Base-by-base conservation (phyloP, 2,329 filamentous ascomycete genomes). In the Curvularia hawaiiensis region DNA sequence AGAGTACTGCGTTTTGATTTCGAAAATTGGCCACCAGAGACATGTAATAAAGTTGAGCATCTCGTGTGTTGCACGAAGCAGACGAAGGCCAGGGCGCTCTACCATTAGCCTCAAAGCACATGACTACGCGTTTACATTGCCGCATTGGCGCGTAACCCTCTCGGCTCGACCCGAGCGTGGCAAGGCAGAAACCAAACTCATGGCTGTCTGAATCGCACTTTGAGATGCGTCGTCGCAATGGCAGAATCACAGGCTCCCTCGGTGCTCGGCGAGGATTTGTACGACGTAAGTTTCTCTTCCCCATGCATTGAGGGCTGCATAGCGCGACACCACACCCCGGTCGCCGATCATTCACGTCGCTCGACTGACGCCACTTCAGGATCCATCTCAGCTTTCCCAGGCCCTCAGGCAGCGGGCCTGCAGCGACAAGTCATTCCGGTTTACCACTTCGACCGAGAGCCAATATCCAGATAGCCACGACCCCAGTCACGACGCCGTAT, bases 371-470 rank as follows among this genome's bases (percentile, higher is more conserved):
- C 64, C 60, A 61, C 61, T 53, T 52, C 20, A 75, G 74, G 72
- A 76, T 61, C 73, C 74, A 47, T 74, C 68, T 14, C 71, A 74
- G 62, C 71, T 76, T 26, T 76, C 74, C 28, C 70, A 75, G 58
- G 62, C 68, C 58, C 71, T 76, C 50, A 56, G 66, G 65, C 70
- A 75, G 67, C 73, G 73, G 41, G 67, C 67, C 64, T 69, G 66
- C 64, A 66, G 55, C 60, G 57, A 65, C 40, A 54, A 51, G 49
- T 50, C 57, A 35, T 39, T 70, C 11, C 65, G 62, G 49, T 69
- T 70, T 61, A 71, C 66, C 56, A 63, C 62, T 8, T 67, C 68
- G 11, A 65, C 67, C n/a, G 62, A 67, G 39, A 64, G 62, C 46
- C 53, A 56, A 28, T 51, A 46, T 28, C 62, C 60, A 20, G 50